Percentiles rank a stretch among this genome's conserved stretches.
Evolutionary conservation across 1,284 basidiomycete species (phyloP).

Genomic region (Ustilago sp.): DNA sequence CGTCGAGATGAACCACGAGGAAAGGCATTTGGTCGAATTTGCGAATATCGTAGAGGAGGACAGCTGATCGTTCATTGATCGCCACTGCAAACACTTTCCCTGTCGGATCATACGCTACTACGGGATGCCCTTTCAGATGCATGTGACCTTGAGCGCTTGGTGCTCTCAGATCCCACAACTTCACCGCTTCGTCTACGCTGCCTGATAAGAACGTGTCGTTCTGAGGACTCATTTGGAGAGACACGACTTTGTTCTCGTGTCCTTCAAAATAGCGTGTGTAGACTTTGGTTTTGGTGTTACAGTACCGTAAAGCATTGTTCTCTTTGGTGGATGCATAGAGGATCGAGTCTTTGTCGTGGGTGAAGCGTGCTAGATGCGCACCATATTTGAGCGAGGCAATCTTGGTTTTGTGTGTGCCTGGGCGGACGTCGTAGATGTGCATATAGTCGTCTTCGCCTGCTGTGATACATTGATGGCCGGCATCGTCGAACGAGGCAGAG

Average conservation of each 20-base stretch:
- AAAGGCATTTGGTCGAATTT: constrained; percentile 92
- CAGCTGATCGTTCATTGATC: constrained; percentile 74
- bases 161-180: constrained; percentile 92
- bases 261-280: constrained; percentile 96
- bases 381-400: constrained; percentile 96
- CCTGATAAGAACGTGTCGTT: constrained; percentile 96
- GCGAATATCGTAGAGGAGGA: constrained; percentile 79
- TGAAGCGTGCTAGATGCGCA: constrained; percentile 90
- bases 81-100: constrained; percentile 94
- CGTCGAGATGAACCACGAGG: constrained; percentile 80
- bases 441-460: constrained; percentile 94
- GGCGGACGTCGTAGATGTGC: constrained; percentile 85
- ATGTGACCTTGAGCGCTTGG: constrained; percentile 76
- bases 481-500: constrained; percentile 88
- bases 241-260: constrained; percentile 85
- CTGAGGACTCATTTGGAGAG: constrained; percentile 89
- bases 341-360: constrained; percentile 86
- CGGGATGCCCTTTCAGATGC: constrained; percentile 76
- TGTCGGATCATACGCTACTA: constrained; percentile 88
- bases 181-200: constrained; percentile 92
- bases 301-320: constrained; percentile 91
- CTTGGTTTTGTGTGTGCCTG: constrained; percentile 83
- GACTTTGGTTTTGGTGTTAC: constrained; percentile 93
- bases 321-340: constrained; percentile 94
- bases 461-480: constrained; percentile 85